Base-by-base conservation (phyloP, 768 basidiomycete genomes). In the Lanmaoa rubissima region DNA sequence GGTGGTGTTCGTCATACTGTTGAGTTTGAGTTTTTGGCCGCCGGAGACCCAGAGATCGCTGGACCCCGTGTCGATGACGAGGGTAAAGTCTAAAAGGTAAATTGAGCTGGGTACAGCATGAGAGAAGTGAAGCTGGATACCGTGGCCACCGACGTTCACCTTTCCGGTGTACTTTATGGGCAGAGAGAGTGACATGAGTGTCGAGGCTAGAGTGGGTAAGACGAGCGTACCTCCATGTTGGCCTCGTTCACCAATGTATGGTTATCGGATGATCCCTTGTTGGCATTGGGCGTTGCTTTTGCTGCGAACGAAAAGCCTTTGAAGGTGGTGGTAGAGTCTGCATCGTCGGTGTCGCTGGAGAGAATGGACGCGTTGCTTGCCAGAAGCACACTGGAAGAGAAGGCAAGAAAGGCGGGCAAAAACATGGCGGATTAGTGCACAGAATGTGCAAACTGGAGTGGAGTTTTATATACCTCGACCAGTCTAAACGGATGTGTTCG, bases 121-220 rank as follows among this genome's bases (percentile, higher is more conserved):
- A 36, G 9, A 8, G 38, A 51, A 24, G 36, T 3, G 35, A 44
- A 45, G 10, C 3, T 14, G n/a, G 56, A n/a, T 66, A 61, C 69
- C 69, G n/a, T 63, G 65, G 2, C 64, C 71, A 19, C 66, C 69
- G 47, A 70, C 57, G 59, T 62, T 72, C 21, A 70, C 67, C 51
- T 60, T 66, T 43, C 69, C 66, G 19, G 63, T 62, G 50, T 70
- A 70, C 69, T 70, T 55, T n/a, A 16, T 12, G 42, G 43, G 43
- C 2, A 36, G 34, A 48, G 34, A 48, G 32, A 31, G 24, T 60
- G 60, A 52, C 2, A 5, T 24, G 2, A 4, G 26, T 6, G 16
- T 10, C 4, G 24, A 12, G 19, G 11, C 3, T 24, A 4, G 10
- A 10, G 7, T 24, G n/a, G 35, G 44, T 21, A 10, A 11, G 21